phyloP scores from a whole-genome alignment of 305 asterid species.

The Fraxinus xanthoxyloides region DNA sequence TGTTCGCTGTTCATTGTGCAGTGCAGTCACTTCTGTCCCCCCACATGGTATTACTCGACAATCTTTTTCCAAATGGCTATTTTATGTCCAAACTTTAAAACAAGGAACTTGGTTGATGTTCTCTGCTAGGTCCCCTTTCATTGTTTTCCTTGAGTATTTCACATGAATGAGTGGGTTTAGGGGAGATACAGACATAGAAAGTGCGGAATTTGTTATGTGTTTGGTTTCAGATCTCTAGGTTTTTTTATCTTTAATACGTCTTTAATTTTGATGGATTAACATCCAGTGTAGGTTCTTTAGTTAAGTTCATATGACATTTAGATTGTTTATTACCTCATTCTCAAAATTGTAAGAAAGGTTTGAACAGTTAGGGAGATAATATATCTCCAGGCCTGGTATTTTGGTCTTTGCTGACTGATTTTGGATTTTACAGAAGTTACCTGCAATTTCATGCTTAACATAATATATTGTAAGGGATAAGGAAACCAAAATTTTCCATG shows the following conservation, averaged over 20 bases:
- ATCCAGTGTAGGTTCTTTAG: background rate
- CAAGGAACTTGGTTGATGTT: background rate
- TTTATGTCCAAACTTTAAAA: background rate
- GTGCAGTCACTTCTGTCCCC: conserved; percentile 63
- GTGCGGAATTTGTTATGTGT: background rate
- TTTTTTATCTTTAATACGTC: background rate
- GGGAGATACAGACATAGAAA: background rate
- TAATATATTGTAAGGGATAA: background rate
- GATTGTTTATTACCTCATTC: background rate
- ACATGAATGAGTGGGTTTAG: background rate
- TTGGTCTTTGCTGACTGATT: background rate
- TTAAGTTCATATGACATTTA: background rate
- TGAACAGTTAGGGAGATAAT: background rate
- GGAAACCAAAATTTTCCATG: background rate
- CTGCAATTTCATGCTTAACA: background rate
- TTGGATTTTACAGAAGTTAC: background rate
- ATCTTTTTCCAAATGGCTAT: conserved; percentile 10
- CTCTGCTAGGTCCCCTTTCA: background rate
- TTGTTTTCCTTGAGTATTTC: background rate
- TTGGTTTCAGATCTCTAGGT: background rate
- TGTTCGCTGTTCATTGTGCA: conserved; percentile 84
- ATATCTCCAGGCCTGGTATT: background rate
- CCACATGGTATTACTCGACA: conserved; percentile 49
- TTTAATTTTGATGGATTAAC: background rate
- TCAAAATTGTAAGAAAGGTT: background rate